Evolutionary conservation across 495 filamentous ascomycete genomes (phyloP).

Genomic region (Aspergillus funiculosus): DNA sequence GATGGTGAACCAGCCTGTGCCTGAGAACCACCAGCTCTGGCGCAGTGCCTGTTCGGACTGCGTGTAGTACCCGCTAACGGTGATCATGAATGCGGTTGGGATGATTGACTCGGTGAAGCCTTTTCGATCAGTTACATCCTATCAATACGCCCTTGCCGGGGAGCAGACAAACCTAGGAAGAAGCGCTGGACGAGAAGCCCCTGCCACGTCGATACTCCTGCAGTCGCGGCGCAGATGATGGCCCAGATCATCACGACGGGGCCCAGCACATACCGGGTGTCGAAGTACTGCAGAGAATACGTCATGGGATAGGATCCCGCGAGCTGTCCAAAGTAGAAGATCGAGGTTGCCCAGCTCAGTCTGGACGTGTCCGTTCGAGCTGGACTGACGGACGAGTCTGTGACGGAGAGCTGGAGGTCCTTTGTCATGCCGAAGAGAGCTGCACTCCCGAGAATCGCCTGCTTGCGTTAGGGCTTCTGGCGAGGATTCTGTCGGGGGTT

Average conservation of each 20-base stretch:
- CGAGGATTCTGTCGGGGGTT: neutral
- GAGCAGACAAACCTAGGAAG: conserved; percentile 45
- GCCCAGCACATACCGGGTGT: conserved; percentile 55
- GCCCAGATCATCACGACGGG: conserved; percentile 63
- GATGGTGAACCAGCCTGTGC: conserved; percentile 61
- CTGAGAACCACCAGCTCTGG: conserved; percentile 66
- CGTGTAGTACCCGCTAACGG: conserved; percentile 60
- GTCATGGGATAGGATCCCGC: conserved; percentile 68
- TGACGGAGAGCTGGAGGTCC: conserved; percentile 52
- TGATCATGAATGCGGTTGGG: conserved; percentile 63
- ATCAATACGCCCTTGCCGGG: too few species aligned
- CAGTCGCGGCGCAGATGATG: conserved; percentile 60
- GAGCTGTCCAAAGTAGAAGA: conserved; percentile 78
- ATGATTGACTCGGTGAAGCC: conserved; percentile 64
- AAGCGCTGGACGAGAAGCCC: conserved; percentile 67
- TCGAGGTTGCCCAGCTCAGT: conserved; percentile 67
- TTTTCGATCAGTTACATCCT: conserved; percentile 12
- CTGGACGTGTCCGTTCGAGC: conserved; percentile 54
- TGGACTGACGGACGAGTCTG: conserved; percentile 49
- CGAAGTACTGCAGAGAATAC: conserved; percentile 60
- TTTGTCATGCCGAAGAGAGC: conserved; percentile 69
- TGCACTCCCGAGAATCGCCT: conserved; percentile 68
- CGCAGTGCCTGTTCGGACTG: conserved; percentile 61
- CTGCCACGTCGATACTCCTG: conserved; percentile 55
- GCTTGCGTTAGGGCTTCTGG: neutral